A percentile compares a stretch with the other conserved stretches of the same genome.
Evolutionary conservation across 352 stramenopile genomes (phyloP).

Genomic region (Pythium pyrilobum): DNA sequence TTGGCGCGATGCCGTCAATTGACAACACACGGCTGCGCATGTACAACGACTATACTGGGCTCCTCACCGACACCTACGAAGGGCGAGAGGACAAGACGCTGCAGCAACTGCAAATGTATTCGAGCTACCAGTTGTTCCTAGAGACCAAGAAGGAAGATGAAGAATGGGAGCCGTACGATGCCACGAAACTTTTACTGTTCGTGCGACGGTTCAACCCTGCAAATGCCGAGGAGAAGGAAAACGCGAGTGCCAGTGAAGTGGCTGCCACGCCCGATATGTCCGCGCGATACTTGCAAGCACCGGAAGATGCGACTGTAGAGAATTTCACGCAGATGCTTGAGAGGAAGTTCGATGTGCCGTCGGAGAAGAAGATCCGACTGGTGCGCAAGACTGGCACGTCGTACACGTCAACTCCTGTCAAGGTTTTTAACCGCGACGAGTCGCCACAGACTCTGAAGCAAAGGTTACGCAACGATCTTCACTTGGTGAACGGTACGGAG

Average conservation of each 20-base stretch:
- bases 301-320: constrained; percentile 51
- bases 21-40: constrained; percentile 56
- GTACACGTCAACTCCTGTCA: constrained; percentile 60
- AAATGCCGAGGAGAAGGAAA: constrained; percentile 5
- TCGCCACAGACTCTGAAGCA: constrained; percentile 32
- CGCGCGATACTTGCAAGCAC: constrained; percentile 54
- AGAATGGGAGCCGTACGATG: constrained; percentile 59
- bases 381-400: constrained; percentile 63
- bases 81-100: constrained; percentile 50
- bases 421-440: constrained; percentile 56
- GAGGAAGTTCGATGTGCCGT: constrained; percentile 46
- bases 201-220: constrained; percentile 49
- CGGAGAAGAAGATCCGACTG: constrained; percentile 40
- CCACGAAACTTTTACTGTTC: constrained; percentile 66
- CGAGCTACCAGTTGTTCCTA: constrained; percentile 67
- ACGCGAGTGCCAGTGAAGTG: no score
- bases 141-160: constrained; percentile 58
- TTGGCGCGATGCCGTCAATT: constrained; percentile 37
- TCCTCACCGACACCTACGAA: constrained; percentile 61
- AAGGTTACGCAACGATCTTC: constrained; percentile 54
- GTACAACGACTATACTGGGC: constrained; percentile 76
- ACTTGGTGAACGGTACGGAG: constrained; percentile 63
- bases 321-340: constrained; percentile 40
- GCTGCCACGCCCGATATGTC: constrained; percentile 22
- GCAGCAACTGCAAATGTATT: constrained; percentile 53